A percentile compares a stretch with the other conserved stretches of the same genome.
Evolutionary conservation across 2,329 filamentous ascomycete species (phyloP).

Genomic region (Talaromyces sp.): DNA sequence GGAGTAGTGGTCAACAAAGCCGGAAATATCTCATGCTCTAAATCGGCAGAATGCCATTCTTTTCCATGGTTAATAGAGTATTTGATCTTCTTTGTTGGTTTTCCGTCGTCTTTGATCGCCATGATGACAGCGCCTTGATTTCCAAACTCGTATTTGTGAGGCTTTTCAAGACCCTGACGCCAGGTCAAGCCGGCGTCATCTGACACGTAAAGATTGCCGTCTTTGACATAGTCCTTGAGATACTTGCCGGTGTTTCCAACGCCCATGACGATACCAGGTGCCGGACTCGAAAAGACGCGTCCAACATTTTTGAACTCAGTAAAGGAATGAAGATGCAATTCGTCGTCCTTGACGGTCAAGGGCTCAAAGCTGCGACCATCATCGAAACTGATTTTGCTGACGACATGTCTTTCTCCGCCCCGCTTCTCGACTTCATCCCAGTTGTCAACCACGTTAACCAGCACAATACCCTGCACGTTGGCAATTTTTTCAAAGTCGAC

Average conservation of each 20-base stretch:
- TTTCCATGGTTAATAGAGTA: slow-evolving; percentile 91
- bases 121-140: slow-evolving; percentile 86
- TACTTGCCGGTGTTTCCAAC: slow-evolving; percentile 80
- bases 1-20: slow-evolving; percentile 77
- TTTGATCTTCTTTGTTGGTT: slow-evolving; percentile 52
- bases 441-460: slow-evolving; percentile 87
- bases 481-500: slow-evolving; percentile 96
- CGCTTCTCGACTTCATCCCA: slow-evolving; percentile 62
- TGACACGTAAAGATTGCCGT: slow-evolving; percentile 80
- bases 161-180: slow-evolving; percentile 65
- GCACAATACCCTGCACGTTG: slow-evolving; percentile 83
- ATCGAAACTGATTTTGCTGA: slow-evolving; percentile 86
- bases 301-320: slow-evolving; percentile 78
- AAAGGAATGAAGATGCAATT: slow-evolving; percentile 86
- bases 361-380: slow-evolving; percentile 81
- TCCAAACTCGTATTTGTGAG: slow-evolving; percentile 94
- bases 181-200: slow-evolving; percentile 86
- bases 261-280: slow-evolving; percentile 89
- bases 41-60: slow-evolving; percentile 66
- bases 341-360: slow-evolving; percentile 60
- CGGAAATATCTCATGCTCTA: slow-evolving; percentile 67
- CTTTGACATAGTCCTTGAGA: slow-evolving; percentile 58
- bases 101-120: slow-evolving; percentile 63
- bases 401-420: slow-evolving; percentile 52
- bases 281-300: slow-evolving; percentile 85